Base-by-base conservation (phyloP, 2,329 filamentous ascomycete species). In the Trichoderma sp. region DNA sequence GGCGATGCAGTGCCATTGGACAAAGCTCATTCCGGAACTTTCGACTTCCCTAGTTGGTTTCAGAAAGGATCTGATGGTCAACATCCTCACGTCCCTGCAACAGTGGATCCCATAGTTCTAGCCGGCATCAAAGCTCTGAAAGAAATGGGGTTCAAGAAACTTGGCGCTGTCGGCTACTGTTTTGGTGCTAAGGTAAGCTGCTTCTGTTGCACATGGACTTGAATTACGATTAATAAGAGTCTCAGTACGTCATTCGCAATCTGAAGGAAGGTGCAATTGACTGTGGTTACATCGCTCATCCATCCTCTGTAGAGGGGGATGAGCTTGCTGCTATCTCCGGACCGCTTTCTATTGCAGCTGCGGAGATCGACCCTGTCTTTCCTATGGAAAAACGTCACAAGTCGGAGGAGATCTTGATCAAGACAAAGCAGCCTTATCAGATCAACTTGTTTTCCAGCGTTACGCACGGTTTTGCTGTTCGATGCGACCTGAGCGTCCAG, bases 361-460 rank as follows among this genome's bases (percentile, higher is more conserved):
- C 85, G 75, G 89, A 92, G 83, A 88, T 84, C 28, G 91, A 92
- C 78, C n/a, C 73, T 15, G 90, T 92, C 79, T 92, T 92, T 84
- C 86, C 90, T 1, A 76, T 83, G 15, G 84, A 91, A 77, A 87
- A 89, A 81, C 87, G 91, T 70, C 86, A 91, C 83, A 83, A 88
- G 78, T 89, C 87, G 11, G 91, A 93, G 80, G 85, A 82, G n/a
- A 89, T 90, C 72, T 85, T 93, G 56, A 71, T 70, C 21, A 84
- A 89, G 79, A 83, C 83, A 3, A 85, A 85, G 32, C 81, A 85
- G 63, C 88, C 88, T 24, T 96, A 92, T 82, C 93, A 97, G 83
- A 91, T 96, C 80, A 93, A 87, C 80, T 84, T 97, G 9, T 96
- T 88, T 84, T 89, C 88, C 3, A 89, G 89, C 70, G 89, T 93